Evolutionary conservation across 495 filamentous ascomycete species (phyloP).

Genomic region (Penicillium steckii): DNA sequence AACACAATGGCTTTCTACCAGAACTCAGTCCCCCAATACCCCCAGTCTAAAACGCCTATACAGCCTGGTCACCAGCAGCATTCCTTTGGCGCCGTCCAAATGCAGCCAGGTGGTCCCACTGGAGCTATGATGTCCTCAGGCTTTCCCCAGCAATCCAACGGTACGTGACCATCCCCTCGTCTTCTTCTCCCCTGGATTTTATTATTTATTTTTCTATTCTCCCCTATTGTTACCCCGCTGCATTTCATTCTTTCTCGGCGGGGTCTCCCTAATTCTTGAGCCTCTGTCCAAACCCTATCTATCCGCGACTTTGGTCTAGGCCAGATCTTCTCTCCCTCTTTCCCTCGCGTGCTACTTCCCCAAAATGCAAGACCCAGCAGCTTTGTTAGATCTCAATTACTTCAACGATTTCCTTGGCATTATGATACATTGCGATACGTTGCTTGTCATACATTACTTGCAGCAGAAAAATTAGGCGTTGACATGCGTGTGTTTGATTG

Average conservation of each 20-base stretch:
- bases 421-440: constrained; percentile 1
- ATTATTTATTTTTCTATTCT: too few species aligned
- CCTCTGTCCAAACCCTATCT: background rate
- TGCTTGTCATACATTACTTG: constrained; percentile 1
- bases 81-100: constrained; percentile 40
- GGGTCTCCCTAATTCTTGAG: background rate
- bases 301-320: background rate
- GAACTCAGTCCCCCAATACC: constrained; percentile 39
- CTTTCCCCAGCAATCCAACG: constrained; percentile 40
- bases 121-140: constrained; percentile 46
- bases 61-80: constrained; percentile 33
- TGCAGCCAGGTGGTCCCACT: constrained; percentile 41
- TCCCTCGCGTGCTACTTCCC: background rate
- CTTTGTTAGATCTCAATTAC: constrained; percentile 3
- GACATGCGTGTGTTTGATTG: constrained; percentile 7
- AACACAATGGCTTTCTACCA: constrained; percentile 43
- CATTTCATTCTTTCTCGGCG: constrained; percentile 7
- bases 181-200: constrained; percentile 10
- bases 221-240: constrained; percentile 7
- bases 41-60: constrained; percentile 34
- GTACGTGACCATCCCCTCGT: constrained; percentile 28
- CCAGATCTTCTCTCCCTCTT: background rate
- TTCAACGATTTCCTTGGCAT: constrained; percentile 9
- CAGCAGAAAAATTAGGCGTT: background rate
- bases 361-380: constrained; percentile 4